These are phyloP conservation scores for Nyctanthes arbortristis DNA, from an alignment of 257 asterid species.

Conservation along the genomic window DNA sequence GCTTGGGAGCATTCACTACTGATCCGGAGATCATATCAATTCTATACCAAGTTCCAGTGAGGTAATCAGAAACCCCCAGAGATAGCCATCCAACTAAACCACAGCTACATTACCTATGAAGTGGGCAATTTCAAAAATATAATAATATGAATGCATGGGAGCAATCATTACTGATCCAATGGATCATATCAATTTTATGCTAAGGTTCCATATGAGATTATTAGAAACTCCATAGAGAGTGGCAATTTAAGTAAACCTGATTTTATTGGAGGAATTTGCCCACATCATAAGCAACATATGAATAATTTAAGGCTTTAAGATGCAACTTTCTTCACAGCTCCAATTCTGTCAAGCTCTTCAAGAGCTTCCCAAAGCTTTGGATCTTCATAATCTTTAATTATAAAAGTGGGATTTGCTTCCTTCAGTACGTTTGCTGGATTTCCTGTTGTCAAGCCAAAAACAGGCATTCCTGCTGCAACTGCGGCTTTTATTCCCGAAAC, in stretches of 20 bases:
- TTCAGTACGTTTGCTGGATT: constrained; percentile 64
- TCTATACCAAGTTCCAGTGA: too few species aligned
- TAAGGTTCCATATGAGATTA: too few species aligned
- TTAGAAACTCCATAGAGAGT: too few species aligned
- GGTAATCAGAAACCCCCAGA: too few species aligned
- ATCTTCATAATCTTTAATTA: constrained; percentile 80
- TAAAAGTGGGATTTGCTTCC: constrained; percentile 81
- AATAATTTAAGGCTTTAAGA: constrained; percentile 9
- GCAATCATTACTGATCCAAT: too few species aligned
- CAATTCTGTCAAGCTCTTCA: constrained; percentile 61
- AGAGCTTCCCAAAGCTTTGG: constrained; percentile 76
- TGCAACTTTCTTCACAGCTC: constrained; percentile 22
- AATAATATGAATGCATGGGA: not conserved
- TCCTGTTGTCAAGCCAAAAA: constrained; percentile 77
- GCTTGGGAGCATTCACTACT: too few species aligned
- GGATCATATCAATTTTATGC: too few species aligned
- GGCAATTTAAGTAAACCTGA: too few species aligned
- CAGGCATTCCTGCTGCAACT: constrained; percentile 86
- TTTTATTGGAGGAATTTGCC: too few species aligned
- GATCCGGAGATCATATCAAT: too few species aligned
- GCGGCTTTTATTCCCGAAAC: constrained; percentile 91
- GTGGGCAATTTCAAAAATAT: too few species aligned
- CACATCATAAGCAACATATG: not conserved
- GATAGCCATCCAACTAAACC: not conserved
- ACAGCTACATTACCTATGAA: too few species aligned